phyloP scores from a whole-genome alignment of 148 eudicot genomes.

The Vaccinium vitisidaea region DNA sequence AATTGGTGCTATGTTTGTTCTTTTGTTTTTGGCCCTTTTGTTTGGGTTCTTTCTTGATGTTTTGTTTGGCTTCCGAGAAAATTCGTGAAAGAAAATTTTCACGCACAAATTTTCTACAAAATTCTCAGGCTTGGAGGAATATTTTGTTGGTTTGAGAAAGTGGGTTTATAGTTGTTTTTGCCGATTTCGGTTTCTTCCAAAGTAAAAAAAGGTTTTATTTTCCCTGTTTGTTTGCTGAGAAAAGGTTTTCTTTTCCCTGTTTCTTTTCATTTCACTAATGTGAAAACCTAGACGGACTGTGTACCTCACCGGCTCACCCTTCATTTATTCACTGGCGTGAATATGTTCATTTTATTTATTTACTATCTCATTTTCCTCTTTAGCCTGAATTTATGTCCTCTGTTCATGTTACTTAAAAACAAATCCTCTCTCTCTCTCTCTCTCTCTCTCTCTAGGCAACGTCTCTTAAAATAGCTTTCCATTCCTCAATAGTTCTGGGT shows the following conservation, averaged over 20 bases:
- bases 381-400: constrained; percentile 4
- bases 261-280: too few species aligned
- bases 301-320: too few species aligned
- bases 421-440: background rate
- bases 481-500: background rate
- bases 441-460: too few species aligned
- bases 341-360: background rate
- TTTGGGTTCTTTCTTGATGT: background rate
- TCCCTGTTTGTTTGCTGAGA: background rate
- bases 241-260: background rate
- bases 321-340: too few species aligned
- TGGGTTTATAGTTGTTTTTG: background rate
- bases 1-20: background rate
- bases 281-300: background rate
- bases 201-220: background rate
- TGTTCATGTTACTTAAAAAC: background rate
- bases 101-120: background rate
- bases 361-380: background rate
- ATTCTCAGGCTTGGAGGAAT: background rate
- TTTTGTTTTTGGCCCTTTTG: background rate
- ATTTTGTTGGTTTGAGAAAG: background rate
- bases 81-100: background rate
- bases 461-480: background rate
- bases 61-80: background rate
- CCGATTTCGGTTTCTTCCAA: background rate